A percentile compares a stretch with the other conserved stretches of the same genome.
These are phyloP conservation scores for Tagetes erecta DNA, from an alignment of 129 eudicot species.

Conservation along the genomic window DNA sequence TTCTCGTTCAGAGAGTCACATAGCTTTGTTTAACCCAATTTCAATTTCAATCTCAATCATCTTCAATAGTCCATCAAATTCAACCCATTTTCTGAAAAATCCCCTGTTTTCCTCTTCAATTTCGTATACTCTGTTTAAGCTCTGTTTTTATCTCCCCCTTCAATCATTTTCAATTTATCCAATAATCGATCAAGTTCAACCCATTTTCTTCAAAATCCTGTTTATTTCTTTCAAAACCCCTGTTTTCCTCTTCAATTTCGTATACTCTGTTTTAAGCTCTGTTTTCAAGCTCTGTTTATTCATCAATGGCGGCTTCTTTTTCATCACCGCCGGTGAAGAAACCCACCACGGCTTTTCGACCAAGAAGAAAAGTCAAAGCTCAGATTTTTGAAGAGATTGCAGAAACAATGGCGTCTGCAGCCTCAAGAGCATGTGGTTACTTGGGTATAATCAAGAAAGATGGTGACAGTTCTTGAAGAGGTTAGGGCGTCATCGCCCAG, in stretches of 20 bases:
- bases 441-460: constrained; percentile 23
- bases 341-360: constrained; percentile 8
- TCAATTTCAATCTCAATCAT: background rate
- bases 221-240: background rate
- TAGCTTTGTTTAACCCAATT: background rate
- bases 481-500: no score
- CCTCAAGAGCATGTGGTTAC: constrained; percentile 19
- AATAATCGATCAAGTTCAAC: background rate
- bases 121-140: no score
- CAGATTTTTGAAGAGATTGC: constrained; percentile 29
- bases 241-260: background rate
- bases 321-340: constrained; percentile 15
- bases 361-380: constrained; percentile 25
- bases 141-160: no score
- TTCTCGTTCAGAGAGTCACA: constrained; percentile 3
- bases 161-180: background rate
- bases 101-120: no score
- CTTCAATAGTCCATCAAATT: no score
- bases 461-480: background rate
- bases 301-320: constrained; percentile 26
- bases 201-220: background rate
- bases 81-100: no score
- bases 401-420: constrained; percentile 4
- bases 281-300: background rate
- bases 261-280: background rate